phyloP scores from a whole-genome alignment of 257 asterid genomes.

The Fraxinus quadrangulata region DNA sequence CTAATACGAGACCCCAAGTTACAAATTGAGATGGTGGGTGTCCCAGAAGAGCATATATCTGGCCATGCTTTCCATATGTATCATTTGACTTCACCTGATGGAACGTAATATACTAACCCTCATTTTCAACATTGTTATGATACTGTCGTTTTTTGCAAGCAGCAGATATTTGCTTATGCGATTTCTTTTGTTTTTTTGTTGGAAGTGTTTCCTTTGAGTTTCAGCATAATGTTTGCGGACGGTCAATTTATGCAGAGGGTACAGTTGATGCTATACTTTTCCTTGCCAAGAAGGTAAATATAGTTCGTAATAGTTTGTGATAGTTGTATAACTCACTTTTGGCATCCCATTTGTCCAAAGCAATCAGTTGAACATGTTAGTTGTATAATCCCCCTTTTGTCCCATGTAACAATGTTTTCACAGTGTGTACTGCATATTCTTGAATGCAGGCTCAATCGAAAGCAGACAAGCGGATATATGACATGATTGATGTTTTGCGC shows the following conservation, averaged over 20 bases:
- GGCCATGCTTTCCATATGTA: constrained; percentile 98
- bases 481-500: constrained; percentile 90
- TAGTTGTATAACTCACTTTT: not conserved
- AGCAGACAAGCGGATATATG: constrained; percentile 70
- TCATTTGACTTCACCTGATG: constrained; percentile 85
- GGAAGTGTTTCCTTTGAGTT: constrained; percentile 86
- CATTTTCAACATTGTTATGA: not conserved
- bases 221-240: constrained; percentile 95
- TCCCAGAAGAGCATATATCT: constrained; percentile 77
- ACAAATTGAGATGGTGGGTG: constrained; percentile 91
- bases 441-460: constrained; percentile 60
- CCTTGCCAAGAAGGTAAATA: constrained; percentile 77
- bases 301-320: not conserved
- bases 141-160: constrained; percentile 15
- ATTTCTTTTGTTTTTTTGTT: constrained; percentile 16
- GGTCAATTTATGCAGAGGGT: constrained; percentile 98
- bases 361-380: not conserved
- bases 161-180: constrained; percentile 7
- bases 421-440: not conserved
- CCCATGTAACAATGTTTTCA: not conserved
- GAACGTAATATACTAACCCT: constrained; percentile 51
- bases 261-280: constrained; percentile 92
- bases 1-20: constrained; percentile 71
- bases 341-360: not conserved
- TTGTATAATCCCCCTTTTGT: not conserved